These are phyloP conservation scores for Eleusine indica DNA, from an alignment of 176 grass and related monocot species.

Conservation along the genomic window DNA sequence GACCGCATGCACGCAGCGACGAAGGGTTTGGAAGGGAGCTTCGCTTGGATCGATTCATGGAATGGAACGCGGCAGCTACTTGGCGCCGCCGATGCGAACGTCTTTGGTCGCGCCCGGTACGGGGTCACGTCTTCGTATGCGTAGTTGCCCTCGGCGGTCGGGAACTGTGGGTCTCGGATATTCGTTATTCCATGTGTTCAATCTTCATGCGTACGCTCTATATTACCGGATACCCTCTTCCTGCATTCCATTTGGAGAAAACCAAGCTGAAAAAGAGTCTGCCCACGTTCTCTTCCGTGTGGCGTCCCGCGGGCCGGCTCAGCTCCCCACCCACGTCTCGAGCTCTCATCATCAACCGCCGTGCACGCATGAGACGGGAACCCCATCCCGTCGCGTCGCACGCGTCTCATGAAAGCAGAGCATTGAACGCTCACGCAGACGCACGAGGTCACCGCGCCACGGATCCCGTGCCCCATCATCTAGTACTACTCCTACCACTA, in stretches of 20 bases:
- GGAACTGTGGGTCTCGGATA: too few relatives aligned
- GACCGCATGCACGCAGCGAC: neutral
- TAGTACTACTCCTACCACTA: neutral
- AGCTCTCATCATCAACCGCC: neutral
- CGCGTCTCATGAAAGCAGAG: neutral
- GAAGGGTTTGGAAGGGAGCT: neutral
- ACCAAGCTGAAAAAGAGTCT: neutral
- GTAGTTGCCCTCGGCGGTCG: neutral
- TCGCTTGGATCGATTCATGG: neutral
- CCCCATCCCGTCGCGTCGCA: conserved; percentile 4
- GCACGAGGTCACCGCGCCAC: neutral
- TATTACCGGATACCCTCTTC: too few relatives aligned
- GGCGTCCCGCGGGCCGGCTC: neutral
- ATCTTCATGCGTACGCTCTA: too few relatives aligned
- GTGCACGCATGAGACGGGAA: neutral
- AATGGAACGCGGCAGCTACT: neutral
- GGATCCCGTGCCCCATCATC: neutral
- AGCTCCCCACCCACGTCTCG: neutral
- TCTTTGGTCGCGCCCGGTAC: conserved; percentile 1
- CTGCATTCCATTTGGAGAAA: too few relatives aligned
- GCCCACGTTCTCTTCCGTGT: neutral
- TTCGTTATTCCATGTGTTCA: too few relatives aligned
- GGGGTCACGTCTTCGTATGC: conserved; percentile 15
- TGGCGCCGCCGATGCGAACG: neutral
- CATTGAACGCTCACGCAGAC: neutral